Conservation (phyloP, 805 yeast species). For the Cyberlindnera nakhonratchasimensis region DNA sequence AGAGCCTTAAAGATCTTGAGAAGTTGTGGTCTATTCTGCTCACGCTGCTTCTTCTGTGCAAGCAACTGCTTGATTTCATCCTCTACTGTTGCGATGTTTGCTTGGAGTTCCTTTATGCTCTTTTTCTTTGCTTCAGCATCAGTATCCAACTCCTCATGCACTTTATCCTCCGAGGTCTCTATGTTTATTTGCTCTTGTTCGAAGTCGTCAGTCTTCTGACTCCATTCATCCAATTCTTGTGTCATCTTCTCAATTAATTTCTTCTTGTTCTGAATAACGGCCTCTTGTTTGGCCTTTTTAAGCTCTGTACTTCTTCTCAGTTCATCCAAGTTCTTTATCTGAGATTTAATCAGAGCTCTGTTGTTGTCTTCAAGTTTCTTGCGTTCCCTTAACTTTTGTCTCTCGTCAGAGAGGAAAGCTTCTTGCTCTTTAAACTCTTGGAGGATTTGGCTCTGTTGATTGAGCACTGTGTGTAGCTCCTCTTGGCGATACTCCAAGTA, state of each 20-base stretch:
- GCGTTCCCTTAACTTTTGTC: constrained; percentile 37
- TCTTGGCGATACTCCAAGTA: constrained; percentile 40
- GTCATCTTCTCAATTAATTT: constrained; percentile 34
- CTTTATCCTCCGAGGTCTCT: constrained; percentile 16
- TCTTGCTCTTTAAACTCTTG: constrained; percentile 40
- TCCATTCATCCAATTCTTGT: constrained; percentile 35
- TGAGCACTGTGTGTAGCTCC: constrained; percentile 35
- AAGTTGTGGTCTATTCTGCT: constrained; percentile 15
- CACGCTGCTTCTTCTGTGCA: constrained; percentile 22
- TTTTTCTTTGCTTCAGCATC: constrained; percentile 17
- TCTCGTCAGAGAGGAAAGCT: constrained; percentile 30
- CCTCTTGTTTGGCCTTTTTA: constrained; percentile 34
- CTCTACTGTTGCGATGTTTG: constrained; percentile 15
- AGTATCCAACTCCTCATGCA: constrained; percentile 18
- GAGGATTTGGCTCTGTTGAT: constrained; percentile 31
- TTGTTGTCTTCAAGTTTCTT: constrained; percentile 40
- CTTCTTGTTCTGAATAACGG: constrained; percentile 27
- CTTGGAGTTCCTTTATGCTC: constrained; percentile 12
- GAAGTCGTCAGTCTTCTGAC: constrained; percentile 26
- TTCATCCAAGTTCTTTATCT: constrained; percentile 41
- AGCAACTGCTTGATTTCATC: constrained; percentile 18
- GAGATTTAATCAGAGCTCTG: constrained; percentile 38
- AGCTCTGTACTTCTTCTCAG: constrained; percentile 35
- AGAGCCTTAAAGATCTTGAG: constrained; percentile 18
- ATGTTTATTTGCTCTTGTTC: constrained; percentile 17